Percentiles rank a stretch among this genome's conserved stretches.
Evolutionary conservation across 306 rosid species (phyloP).

Genomic region (Begonia fuchsioides): DNA sequence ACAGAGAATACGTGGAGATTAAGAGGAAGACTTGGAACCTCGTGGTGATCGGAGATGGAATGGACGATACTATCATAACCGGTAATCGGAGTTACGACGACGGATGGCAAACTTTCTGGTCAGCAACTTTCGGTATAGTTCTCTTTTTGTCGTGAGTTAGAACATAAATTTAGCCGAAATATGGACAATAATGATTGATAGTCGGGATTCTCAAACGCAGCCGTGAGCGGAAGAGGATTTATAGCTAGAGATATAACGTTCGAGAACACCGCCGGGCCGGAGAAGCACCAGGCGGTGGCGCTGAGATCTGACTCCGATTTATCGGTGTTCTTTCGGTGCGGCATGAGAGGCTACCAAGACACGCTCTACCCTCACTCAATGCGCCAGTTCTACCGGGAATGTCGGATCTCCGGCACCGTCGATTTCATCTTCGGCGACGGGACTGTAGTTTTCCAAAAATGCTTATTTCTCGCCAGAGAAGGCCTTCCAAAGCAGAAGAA

Average conservation of each 20-base stretch:
- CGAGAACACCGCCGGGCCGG: slow-evolving; percentile 71
- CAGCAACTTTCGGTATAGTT: slow-evolving; percentile 71
- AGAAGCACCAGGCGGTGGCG: slow-evolving; percentile 85
- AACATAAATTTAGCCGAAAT: too few species aligned
- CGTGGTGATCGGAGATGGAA: slow-evolving; percentile 76
- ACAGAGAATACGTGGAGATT: slow-evolving; percentile 61
- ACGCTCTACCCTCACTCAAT: slow-evolving; percentile 71
- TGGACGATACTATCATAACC: slow-evolving; percentile 51
- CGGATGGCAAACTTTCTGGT: slow-evolving; percentile 75
- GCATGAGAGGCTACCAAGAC: slow-evolving; percentile 61
- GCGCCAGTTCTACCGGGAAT: slow-evolving; percentile 86
- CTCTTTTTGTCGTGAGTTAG: too few species aligned
- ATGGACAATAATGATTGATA: background rate
- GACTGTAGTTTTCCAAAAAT: slow-evolving; percentile 54
- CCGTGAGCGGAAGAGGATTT: slow-evolving; percentile 76
- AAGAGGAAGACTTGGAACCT: slow-evolving; percentile 93
- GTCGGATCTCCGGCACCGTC: slow-evolving; percentile 59
- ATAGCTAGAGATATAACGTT: slow-evolving; percentile 65
- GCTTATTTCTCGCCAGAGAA: slow-evolving; percentile 30
- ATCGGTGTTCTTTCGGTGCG: slow-evolving; percentile 53
- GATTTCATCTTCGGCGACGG: slow-evolving; percentile 86
- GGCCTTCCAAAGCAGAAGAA: slow-evolving; percentile 65
- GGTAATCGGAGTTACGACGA: slow-evolving; percentile 40
- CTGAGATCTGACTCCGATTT: slow-evolving; percentile 77
- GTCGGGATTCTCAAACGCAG: slow-evolving; percentile 21